Evolutionary conservation across 306 rosid species (phyloP).

Genomic region (Quercus suber): DNA sequence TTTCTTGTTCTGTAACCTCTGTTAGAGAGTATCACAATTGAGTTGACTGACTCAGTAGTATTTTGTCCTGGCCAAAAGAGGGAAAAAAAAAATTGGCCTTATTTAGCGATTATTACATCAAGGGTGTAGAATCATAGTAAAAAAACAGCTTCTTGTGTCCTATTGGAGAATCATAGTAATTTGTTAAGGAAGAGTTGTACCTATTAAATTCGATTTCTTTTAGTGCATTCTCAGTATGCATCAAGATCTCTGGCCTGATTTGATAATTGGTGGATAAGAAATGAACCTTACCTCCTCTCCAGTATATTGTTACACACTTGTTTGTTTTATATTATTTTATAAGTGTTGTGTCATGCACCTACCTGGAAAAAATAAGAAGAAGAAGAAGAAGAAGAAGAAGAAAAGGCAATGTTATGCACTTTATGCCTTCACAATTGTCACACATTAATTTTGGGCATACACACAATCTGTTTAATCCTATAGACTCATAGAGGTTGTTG

Average conservation of each 20-base stretch:
- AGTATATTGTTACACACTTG: background rate
- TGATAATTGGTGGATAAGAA: background rate
- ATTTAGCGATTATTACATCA: background rate
- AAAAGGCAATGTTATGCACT: background rate
- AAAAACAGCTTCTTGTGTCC: background rate
- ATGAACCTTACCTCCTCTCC: background rate
- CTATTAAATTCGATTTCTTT: background rate
- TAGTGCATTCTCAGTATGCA: background rate
- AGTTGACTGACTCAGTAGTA: background rate
- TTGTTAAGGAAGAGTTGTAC: background rate
- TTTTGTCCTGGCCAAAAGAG: too few relatives aligned
- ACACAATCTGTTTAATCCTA: too few relatives aligned
- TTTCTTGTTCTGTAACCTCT: constrained; percentile 49
- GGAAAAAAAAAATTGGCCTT: background rate
- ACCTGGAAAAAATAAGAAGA: background rate
- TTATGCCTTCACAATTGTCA: background rate
- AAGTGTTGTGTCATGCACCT: background rate
- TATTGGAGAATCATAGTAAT: background rate
- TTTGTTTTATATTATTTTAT: background rate
- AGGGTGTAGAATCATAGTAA: background rate
- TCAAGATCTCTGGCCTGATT: background rate
- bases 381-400: background rate
- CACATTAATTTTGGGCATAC: too few relatives aligned
- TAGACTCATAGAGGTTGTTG: too few relatives aligned
- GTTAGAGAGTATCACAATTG: constrained; percentile 18